Evolutionary conservation across 495 filamentous ascomycete genomes (phyloP).

Genomic region (Margaritispora aquatica): DNA sequence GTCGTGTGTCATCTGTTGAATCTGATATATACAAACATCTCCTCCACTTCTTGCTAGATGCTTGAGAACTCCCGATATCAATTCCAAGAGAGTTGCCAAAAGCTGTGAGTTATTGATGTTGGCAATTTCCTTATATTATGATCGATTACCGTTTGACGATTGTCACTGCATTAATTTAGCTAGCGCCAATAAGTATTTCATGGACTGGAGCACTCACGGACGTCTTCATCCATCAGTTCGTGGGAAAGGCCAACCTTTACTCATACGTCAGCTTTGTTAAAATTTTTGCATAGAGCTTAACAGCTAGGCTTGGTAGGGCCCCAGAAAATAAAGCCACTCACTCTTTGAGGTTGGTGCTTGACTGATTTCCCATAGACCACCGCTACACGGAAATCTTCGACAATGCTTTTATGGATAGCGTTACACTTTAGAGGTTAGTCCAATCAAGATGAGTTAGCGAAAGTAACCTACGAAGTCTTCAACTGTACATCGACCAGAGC

Average conservation of each 20-base stretch:
- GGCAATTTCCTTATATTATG: not conserved
- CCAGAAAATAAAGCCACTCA: slow-evolving; percentile 30
- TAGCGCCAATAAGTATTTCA: not conserved
- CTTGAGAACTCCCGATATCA: too few relatives aligned
- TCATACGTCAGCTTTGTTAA: too few relatives aligned
- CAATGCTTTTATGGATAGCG: slow-evolving; percentile 90
- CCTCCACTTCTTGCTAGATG: too few relatives aligned
- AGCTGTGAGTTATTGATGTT: too few relatives aligned
- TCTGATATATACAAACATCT: not conserved
- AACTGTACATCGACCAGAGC: slow-evolving; percentile 73
- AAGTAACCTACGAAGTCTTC: slow-evolving; percentile 84
- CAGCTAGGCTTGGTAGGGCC: not conserved
- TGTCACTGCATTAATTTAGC: slow-evolving; percentile 60
- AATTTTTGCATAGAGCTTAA: not conserved
- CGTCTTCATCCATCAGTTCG: slow-evolving; percentile 93
- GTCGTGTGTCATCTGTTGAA: not conserved
- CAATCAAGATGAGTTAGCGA: not conserved
- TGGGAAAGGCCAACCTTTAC: slow-evolving; percentile 74
- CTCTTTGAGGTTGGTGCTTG: slow-evolving; percentile 96
- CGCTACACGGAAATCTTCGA: slow-evolving; percentile 91
- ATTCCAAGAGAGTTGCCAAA: too few relatives aligned
- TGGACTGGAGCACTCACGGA: slow-evolving; percentile 56
- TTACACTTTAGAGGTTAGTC: slow-evolving; percentile 63
- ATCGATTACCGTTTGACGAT: slow-evolving; percentile 83
- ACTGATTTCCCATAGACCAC: slow-evolving; percentile 97